phyloP scores from a whole-genome alignment of 2,329 filamentous ascomycete species.

The Neurospora crassa region DNA sequence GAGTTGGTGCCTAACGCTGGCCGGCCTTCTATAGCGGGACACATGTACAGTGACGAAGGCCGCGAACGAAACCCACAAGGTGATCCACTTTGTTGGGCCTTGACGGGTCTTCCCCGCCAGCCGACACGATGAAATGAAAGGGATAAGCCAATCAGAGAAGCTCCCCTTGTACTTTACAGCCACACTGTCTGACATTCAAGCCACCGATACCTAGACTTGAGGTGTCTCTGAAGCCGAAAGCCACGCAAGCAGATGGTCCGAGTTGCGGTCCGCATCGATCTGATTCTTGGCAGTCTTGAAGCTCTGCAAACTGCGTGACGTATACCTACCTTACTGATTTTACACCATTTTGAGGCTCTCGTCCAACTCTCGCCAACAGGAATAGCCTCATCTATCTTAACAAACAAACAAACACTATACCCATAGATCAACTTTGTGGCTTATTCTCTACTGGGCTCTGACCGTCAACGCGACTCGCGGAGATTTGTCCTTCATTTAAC shows the following conservation, averaged over 20 bases:
- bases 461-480: not conserved
- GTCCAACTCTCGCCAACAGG: not conserved
- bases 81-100: not conserved
- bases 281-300: not conserved
- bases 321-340: not conserved
- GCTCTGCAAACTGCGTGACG: not conserved
- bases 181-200: not conserved
- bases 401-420: not conserved
- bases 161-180: not conserved
- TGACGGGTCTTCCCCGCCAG: not conserved
- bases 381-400: not conserved
- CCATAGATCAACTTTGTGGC: not conserved
- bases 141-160: not conserved
- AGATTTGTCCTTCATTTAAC: not conserved
- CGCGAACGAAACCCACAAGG: not conserved
- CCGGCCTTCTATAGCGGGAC: not conserved
- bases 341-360: not conserved
- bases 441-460: not conserved
- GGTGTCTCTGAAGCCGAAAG: not conserved
- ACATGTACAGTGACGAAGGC: conserved; percentile 1
- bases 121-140: no score
- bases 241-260: not conserved
- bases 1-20: not conserved
- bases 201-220: not conserved
- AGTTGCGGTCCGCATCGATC: not conserved